A percentile compares a stretch with the other conserved stretches of the same genome.
phyloP scores from a whole-genome alignment of 805 yeast genomes.

The Sugiyamaella americana region DNA sequence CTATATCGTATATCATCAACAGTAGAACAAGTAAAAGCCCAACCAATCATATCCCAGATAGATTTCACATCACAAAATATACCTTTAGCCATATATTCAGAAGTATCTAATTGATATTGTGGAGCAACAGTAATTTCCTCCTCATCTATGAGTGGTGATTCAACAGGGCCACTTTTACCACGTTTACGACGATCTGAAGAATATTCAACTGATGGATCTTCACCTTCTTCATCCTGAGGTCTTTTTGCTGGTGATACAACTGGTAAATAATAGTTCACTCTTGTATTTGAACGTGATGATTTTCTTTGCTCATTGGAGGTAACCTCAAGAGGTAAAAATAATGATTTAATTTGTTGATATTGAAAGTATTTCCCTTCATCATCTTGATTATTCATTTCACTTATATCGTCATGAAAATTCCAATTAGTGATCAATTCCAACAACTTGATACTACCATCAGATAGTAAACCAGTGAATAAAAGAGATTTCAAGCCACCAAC shows the following conservation, averaged over 20 bases:
- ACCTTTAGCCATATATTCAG: not conserved
- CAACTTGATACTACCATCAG: not conserved
- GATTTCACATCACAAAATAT: constrained; percentile 4
- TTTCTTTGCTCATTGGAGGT: not conserved
- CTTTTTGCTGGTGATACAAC: too few species aligned
- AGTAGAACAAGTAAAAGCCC: constrained; percentile 16
- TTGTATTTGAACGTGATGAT: not conserved
- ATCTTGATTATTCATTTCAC: not conserved
- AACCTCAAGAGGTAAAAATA: not conserved
- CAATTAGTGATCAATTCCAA: not conserved
- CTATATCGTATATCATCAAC: constrained; percentile 5
- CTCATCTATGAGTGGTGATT: too few species aligned
- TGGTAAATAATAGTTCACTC: not conserved
- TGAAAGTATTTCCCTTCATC: not conserved
- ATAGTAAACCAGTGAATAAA: not conserved
- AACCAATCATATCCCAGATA: constrained; percentile 16
- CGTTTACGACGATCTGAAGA: not conserved
- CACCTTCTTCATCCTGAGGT: too few species aligned
- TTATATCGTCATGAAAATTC: not conserved
- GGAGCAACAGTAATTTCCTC: not conserved
- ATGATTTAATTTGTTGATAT: not conserved
- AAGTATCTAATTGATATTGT: too few species aligned
- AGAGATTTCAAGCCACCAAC: not conserved
- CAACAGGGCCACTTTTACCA: not conserved
- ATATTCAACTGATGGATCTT: not conserved